Evolutionary conservation across 1,284 basidiomycete species (phyloP), one percentile per base, ranked within the genome.

Genomic region (Cryptococcus sp.): DNA sequence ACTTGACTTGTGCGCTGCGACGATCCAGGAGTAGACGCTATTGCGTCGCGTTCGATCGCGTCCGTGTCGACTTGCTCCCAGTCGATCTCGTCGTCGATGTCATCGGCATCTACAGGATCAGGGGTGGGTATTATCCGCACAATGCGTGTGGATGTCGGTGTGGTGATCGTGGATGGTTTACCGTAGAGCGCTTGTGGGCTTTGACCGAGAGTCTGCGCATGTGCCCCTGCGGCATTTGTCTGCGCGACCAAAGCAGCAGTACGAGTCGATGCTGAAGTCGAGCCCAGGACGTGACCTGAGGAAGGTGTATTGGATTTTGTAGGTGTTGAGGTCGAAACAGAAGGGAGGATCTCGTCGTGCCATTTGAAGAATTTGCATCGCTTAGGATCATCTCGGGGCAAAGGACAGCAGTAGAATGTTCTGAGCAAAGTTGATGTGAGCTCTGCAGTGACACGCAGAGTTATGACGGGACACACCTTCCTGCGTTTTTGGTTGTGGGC

Each of bases 351-450:
- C 52, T 72, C 70, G 52, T 77, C 75, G 23, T 63, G 71, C 75
- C 75, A 77, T 64, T 70, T 64, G 69, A 77, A 77, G 64, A 71
- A 77, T 51, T 72, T 75, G 66, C 75, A 77, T 50, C 64, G 55
- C 5, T 62, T 39, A 2, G 71, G 60, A 59, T 76, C 72, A 43
- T 72, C 66, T 15, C 62, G 62, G 13, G 47, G 49, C 6, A 69
- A 54, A 3, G 72, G 65, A 55, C 75, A 77, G n/a, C 64, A 54
- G 61, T 71, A 77, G 62, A 76, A 77, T 11, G 60, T 52, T 47
- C 70, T 71, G 46, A 7, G 6, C 20, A 27, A 8, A 30, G n/a
- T 16, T 5, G 35, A 57, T 25, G 60, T 47, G 30, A 19, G 43
- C 1, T 35, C 38, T 35, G 20, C 49, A 48, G 5, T 4, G 19